These are phyloP conservation scores for Clausena lansium DNA, from an alignment of 345 rosid genomes.

Conservation along the genomic window DNA sequence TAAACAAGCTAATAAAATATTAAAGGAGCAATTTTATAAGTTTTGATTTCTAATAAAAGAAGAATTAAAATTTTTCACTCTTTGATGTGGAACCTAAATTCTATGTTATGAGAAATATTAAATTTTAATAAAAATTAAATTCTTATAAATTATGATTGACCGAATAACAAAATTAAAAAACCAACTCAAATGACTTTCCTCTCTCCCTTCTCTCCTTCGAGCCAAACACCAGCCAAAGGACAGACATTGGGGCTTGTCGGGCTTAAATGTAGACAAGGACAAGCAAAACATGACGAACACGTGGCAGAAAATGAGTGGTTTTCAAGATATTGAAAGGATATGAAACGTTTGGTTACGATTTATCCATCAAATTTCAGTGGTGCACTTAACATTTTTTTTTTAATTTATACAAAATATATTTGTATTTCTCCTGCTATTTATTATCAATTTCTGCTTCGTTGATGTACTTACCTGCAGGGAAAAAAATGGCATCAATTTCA, in stretches of 20 bases:
- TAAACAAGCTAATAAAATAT: too few relatives aligned
- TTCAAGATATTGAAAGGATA: slow-evolving; percentile 31
- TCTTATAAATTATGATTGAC: too few relatives aligned
- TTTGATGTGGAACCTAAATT: rapidly evolving
- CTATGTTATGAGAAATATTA: too few relatives aligned
- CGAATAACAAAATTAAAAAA: too few relatives aligned
- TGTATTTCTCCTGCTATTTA: neutral
- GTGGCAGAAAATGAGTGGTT: slow-evolving; percentile 44
- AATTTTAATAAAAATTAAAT: too few relatives aligned
- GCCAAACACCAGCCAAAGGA: too few relatives aligned
- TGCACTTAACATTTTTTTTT: neutral
- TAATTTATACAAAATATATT: neutral
- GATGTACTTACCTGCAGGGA: neutral
- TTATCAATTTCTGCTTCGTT: neutral
- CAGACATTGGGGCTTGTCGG: neutral
- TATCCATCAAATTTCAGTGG: slow-evolving; percentile 16
- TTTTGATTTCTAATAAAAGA: rapidly evolving
- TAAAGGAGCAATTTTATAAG: rapidly evolving
- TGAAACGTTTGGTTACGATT: slow-evolving; percentile 23
- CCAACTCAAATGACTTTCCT: too few relatives aligned
- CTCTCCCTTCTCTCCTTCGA: too few relatives aligned
- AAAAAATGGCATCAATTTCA: slow-evolving; percentile 42
- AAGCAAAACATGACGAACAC: neutral
- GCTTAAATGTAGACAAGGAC: neutral
- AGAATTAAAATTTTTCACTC: rapidly evolving